phyloP scores from a whole-genome alignment of 257 asterid genomes.

The Pogostemon cablin region DNA sequence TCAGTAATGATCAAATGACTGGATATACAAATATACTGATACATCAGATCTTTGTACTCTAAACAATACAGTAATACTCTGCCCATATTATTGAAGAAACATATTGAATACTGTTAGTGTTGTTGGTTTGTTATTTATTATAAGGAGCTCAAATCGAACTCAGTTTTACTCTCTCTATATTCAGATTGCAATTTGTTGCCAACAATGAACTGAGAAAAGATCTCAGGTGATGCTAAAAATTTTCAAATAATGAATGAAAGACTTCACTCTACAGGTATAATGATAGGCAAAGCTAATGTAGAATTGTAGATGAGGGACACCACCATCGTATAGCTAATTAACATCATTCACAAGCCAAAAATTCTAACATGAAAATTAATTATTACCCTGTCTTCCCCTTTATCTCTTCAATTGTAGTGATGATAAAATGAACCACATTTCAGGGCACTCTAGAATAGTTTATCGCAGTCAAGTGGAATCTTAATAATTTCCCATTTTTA shows the following conservation, averaged over 20 bases:
- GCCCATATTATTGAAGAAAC: too few species aligned
- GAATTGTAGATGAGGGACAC: not conserved
- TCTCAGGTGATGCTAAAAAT: not conserved
- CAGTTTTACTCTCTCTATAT: not conserved
- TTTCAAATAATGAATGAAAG: not conserved
- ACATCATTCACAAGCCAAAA: not conserved
- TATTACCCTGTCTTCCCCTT: not conserved
- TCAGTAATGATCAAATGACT: too few species aligned
- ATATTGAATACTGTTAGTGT: not conserved
- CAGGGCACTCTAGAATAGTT: not conserved
- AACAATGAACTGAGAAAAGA: not conserved
- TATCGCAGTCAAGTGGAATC: not conserved
- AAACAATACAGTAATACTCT: too few species aligned
- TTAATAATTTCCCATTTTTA: slow-evolving; percentile 4
- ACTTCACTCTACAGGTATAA: not conserved
- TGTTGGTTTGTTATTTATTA: too few species aligned
- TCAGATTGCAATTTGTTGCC: not conserved
- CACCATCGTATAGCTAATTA: not conserved
- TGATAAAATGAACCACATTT: not conserved
- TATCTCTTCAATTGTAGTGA: not conserved
- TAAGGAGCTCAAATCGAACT: not conserved
- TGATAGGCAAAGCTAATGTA: not conserved
- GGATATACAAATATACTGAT: too few species aligned
- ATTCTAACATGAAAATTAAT: not conserved
- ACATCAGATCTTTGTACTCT: too few species aligned